Evolutionary conservation across 2,329 filamentous ascomycete genomes (phyloP).

Genomic region (Ophiosphaerella herpotricha): DNA sequence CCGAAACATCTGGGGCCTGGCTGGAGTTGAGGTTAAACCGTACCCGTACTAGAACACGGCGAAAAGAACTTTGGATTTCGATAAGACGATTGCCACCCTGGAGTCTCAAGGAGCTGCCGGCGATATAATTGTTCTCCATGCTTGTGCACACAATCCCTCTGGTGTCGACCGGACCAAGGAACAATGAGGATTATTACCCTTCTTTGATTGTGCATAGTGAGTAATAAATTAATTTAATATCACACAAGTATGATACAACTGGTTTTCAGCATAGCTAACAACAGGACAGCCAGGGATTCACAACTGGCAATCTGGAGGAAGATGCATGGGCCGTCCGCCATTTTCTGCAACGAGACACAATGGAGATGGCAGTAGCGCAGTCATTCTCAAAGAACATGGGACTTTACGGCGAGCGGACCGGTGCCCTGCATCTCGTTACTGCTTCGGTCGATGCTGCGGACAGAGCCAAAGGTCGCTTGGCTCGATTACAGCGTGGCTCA

Average conservation of each 20-base stretch:
- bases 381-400: slow-evolving; percentile 1
- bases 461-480: neutral
- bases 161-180: too few species aligned
- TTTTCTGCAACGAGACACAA: neutral
- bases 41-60: too few species aligned
- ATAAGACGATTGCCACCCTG: too few species aligned
- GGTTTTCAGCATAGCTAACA: neutral
- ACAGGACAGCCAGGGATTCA: neutral
- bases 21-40: too few species aligned
- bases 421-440: neutral
- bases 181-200: slow-evolving; percentile 7
- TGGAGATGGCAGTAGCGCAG: neutral
- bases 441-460: neutral
- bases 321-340: slow-evolving; percentile 1
- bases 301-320: neutral
- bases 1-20: too few species aligned
- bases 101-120: too few species aligned
- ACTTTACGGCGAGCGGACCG: neutral
- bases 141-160: too few species aligned
- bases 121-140: too few species aligned
- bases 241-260: neutral
- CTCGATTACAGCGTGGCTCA: neutral
- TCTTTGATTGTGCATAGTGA: slow-evolving; percentile 1
- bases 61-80: too few species aligned
- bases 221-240: neutral